These are phyloP conservation scores for Cucurbita ficifolia DNA, from an alignment of 306 rosid genomes.

Conservation along the genomic window DNA sequence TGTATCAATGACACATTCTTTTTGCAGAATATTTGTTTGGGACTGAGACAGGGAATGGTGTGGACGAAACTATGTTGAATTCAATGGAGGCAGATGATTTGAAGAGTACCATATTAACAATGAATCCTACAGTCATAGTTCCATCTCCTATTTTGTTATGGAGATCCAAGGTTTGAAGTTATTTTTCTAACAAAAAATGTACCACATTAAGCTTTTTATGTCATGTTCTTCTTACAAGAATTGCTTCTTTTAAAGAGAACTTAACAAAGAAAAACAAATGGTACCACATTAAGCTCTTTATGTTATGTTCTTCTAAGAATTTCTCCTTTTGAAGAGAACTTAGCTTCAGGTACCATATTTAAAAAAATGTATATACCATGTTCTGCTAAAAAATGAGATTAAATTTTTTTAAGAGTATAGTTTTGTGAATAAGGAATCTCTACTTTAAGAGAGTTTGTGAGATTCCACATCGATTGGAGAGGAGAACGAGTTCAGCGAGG, in stretches of 20 bases:
- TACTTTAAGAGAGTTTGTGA: neutral
- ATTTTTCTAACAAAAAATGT: neutral
- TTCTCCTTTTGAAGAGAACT: neutral
- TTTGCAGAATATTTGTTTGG: constrained; percentile 21
- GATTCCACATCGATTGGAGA: too few relatives aligned
- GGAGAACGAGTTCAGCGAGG: too few relatives aligned
- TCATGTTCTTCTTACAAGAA: neutral
- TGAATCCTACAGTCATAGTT: constrained; percentile 34
- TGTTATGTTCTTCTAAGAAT: neutral
- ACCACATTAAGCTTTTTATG: neutral
- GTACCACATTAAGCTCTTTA: neutral
- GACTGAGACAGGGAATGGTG: constrained; percentile 57
- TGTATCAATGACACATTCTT: constrained; percentile 5
- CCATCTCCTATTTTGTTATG: constrained; percentile 77
- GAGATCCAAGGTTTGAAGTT: constrained; percentile 69
- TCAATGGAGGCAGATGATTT: constrained; percentile 29
- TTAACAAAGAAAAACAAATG: too few relatives aligned
- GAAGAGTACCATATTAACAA: constrained; percentile 29
- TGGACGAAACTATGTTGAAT: constrained; percentile 44
- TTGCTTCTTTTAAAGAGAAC: too few relatives aligned
- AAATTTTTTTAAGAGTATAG: neutral
- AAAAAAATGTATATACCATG: neutral
- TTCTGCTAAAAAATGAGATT: neutral
- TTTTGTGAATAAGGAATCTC: neutral
- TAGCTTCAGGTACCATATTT: neutral